Evolutionary conservation across 371 early-diverging fungal species (phyloP).

Genomic region (Actinomucor elegans): DNA sequence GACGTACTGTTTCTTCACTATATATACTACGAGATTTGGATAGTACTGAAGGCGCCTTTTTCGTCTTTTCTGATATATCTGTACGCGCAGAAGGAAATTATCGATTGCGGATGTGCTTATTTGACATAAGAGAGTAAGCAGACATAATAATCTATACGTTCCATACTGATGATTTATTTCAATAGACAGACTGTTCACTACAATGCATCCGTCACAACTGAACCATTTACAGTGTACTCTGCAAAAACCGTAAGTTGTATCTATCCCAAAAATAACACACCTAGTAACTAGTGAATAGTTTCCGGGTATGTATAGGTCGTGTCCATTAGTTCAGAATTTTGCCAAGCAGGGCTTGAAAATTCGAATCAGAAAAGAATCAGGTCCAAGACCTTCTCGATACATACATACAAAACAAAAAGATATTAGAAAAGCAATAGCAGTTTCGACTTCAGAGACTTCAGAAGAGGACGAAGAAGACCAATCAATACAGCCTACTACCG

Average conservation of each 20-base stretch:
- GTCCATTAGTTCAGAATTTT: constrained; percentile 60
- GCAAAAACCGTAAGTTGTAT: constrained; percentile 31
- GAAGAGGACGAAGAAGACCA: constrained; percentile 3
- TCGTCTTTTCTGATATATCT: constrained; percentile 93
- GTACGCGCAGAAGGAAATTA: constrained; percentile 89
- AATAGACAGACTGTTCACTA: constrained; percentile 21
- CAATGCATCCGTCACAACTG: constrained; percentile 29
- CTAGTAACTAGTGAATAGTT: constrained; percentile 35
- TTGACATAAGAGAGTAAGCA: constrained; percentile 74
- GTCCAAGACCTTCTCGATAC: constrained; percentile 17
- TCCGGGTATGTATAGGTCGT: constrained; percentile 61
- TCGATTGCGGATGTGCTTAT: constrained; percentile 84
- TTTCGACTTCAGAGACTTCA: constrained; percentile 3
- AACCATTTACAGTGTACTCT: constrained; percentile 49
- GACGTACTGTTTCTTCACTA: constrained; percentile 62
- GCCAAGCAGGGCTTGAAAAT: constrained; percentile 72
- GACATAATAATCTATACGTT: background rate
- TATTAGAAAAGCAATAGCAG: constrained; percentile 6
- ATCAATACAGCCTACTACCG: too few relatives aligned
- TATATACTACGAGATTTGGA: constrained; percentile 62
- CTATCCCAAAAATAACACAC: too few relatives aligned
- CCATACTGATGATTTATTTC: background rate
- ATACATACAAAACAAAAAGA: constrained; percentile 7
- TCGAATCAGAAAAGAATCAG: constrained; percentile 62
- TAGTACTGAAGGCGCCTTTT: constrained; percentile 82